Evolutionary conservation across 139 green algal genomes (phyloP), one percentile per base, ranked within the genome.

Genomic region (Chlorella vulgaris): DNA sequence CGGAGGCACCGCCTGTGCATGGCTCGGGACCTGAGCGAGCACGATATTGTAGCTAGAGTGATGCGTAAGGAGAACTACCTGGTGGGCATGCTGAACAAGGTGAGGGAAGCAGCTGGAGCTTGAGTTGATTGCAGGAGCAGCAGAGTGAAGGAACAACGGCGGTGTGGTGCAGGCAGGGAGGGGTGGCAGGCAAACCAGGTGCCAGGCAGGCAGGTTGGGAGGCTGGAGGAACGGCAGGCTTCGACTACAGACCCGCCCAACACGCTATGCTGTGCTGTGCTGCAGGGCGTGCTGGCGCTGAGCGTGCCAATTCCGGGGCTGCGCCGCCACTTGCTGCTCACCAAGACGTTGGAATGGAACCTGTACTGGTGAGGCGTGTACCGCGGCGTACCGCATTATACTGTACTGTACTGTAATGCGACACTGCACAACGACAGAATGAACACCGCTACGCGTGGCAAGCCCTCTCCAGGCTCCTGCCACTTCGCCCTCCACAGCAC

Each of bases 61-160:
- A 96, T 98, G 95, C 89, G 96, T 69, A 95, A 95, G 84, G 96
- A 98, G 50, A 98, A 99, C 86, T 98, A 96, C 86, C 88, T 98
- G 5, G 94, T 97, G 7, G 94, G 89, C 42, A 94, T 98, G 91
- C 70, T 97, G 51, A 97, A 98, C 89, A 74, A 79, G 40, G 71
- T 78, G 51, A 3, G 66, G 42, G 39, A 26, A 3, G 24, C 19
- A 29, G 8, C 10, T 10, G 36, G 61, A 29, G 29, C 4, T 19
- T n/a, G n/a, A n/a, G n/a, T n/a, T n/a, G n/a, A n/a, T n/a, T n/a
- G n/a, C n/a, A n/a, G n/a, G n/a, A n/a, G n/a, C n/a, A n/a, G n/a
- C n/a, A n/a, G n/a, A n/a, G n/a, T n/a, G n/a, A n/a, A n/a, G n/a
- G n/a, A n/a, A n/a, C n/a, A n/a, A n/a, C n/a, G n/a, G n/a, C n/a